phyloP scores from a whole-genome alignment of 106 monocot genomes.

The Allium fistulosum region DNA sequence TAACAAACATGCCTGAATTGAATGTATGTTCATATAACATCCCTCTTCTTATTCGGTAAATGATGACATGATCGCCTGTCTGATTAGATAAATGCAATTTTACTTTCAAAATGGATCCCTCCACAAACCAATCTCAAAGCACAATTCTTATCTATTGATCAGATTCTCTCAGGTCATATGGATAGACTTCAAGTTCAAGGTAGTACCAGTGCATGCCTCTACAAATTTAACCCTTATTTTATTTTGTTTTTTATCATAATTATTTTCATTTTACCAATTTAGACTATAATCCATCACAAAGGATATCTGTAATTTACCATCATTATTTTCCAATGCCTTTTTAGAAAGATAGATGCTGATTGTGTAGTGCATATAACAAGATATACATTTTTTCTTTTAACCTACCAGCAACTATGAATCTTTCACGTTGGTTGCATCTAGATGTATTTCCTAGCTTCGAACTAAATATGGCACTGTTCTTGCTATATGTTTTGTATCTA shows the following conservation, averaged over 20 bases:
- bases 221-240: too few species aligned
- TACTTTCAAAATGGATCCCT: conserved; percentile 84
- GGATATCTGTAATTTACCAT: conserved; percentile 98
- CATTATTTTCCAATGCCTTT: conserved; percentile 65
- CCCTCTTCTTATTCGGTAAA: too few species aligned
- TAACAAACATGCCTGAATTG: too few species aligned
- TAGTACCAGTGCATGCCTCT: conserved; percentile 5
- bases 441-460: not conserved
- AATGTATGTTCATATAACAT: too few species aligned
- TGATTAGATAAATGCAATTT: conserved; percentile 45
- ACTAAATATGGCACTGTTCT: not conserved
- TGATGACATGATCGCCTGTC: not conserved
- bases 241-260: too few species aligned
- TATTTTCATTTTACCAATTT: conserved; percentile 10
- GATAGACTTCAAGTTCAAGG: conserved; percentile 81
- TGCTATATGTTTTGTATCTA: not conserved
- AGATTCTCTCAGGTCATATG: conserved; percentile 51
- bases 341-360: conserved; percentile 73
- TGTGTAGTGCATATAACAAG: conserved; percentile 49
- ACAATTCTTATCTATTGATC: conserved; percentile 56
- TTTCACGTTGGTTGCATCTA: not conserved
- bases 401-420: not conserved
- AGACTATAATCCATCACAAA: conserved; percentile 79
- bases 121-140: conserved; percentile 67
- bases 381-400: too few species aligned